Evolutionary conservation across 148 eudicot genomes (phyloP).

Genomic region (Salicornia ramosissima): DNA sequence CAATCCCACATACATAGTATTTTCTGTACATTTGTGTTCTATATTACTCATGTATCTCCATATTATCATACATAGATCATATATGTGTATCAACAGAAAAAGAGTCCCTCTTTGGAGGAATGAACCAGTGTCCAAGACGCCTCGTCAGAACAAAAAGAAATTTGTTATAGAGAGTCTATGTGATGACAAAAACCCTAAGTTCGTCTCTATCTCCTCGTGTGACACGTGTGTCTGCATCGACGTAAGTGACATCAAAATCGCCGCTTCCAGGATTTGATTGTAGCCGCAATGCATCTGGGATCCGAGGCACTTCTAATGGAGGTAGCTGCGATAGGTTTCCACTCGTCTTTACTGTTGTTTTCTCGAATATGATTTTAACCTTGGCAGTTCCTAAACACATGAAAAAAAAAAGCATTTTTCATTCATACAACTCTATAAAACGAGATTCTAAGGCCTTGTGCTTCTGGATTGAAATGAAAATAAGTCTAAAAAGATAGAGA

Average conservation of each 20-base stretch:
- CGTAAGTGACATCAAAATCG: conserved; percentile 83
- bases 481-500: not conserved
- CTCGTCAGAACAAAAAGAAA: not conserved
- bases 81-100: conserved; percentile 4
- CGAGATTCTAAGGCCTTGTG: too few species aligned
- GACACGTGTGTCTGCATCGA: conserved; percentile 70
- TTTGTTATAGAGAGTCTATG: conserved; percentile 29
- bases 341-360: conserved; percentile 77
- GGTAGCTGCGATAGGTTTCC: conserved; percentile 88
- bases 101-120: not conserved
- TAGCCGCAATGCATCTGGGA: conserved; percentile 71
- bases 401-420: not conserved
- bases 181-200: conserved; percentile 82
- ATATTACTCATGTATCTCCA: not conserved
- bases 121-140: not conserved
- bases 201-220: conserved; percentile 88
- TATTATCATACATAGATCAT: conserved; percentile 8
- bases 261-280: conserved; percentile 74
- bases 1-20: not conserved
- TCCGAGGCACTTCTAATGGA: conserved; percentile 65
- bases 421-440: not conserved
- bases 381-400: conserved; percentile 39
- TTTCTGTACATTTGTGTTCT: conserved; percentile 4
- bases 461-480: not conserved
- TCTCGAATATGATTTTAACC: conserved; percentile 68